Evolutionary conservation across 2,329 filamentous ascomycete species (phyloP), one percentile per base, ranked within the genome.

Genomic region (Diplodia scrobiculata): DNA sequence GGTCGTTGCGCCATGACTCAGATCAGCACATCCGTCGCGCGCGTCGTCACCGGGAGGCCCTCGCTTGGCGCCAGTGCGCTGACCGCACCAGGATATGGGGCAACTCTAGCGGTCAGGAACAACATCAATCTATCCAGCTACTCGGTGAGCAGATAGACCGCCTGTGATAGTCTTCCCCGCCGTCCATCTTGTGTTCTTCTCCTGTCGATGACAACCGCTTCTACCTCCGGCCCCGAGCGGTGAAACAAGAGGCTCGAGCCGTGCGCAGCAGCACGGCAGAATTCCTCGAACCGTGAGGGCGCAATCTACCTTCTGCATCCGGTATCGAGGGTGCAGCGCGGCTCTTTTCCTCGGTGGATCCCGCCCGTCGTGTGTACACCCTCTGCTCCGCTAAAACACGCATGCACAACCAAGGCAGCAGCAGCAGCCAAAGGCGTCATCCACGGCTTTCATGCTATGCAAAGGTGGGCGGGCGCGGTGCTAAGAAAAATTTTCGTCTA

Each of bases 81-180:
- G 54, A 58, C 54, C 54, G 54, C 54, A 58, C 54, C 38, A 29
- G 7, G 41, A 29, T 29, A 62, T 62, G 58, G 58, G 58, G 41
- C 58, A 34, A 62, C 45, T 62, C 58, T 62, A 45, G 58, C 58
- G 58, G 58, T 62, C 58, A 62, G 38, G 41, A 50, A 45, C 32
- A 50, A 3, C 55, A n/a, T 50, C 45, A 25, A 62, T 62, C 58
- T 62, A 50, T 36, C 27, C 29, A 21, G 17, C 21, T 58, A 45
- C 17, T 55, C 38, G 21, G 55, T 60, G 14, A 32, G 38, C 19
- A 5, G 21, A 36, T 62, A 62, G 58, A 62, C 58, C 58, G 58
- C 58, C 9, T 34, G n/a, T 50, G 58, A 62, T 62, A 36, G 21
- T 50, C 58, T 51, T 45, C 45, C 27, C 17, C 29, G 34, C 38